Evolutionary conservation across 805 yeast genomes (phyloP).

Genomic region (Candida vartiovaarae): DNA sequence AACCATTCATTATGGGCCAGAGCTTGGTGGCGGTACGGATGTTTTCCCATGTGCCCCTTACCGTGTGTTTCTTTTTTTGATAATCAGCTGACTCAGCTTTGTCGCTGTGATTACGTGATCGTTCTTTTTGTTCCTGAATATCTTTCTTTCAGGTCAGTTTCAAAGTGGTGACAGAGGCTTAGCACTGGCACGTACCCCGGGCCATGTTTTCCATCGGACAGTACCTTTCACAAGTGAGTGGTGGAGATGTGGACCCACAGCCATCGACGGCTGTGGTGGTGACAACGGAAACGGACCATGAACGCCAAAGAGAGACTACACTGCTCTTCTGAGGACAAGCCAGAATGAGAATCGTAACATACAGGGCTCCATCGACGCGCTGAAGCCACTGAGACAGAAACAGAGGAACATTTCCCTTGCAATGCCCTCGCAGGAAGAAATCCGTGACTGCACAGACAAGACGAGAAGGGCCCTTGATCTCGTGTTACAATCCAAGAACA

Average conservation of each 20-base stretch:
- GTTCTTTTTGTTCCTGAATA: too few species aligned
- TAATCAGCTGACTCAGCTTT: too few species aligned
- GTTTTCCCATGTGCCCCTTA: too few species aligned
- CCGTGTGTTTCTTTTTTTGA: too few species aligned
- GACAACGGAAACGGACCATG: neutral
- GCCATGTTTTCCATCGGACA: constrained; percentile 19
- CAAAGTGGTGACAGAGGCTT: too few species aligned
- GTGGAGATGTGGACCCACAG: neutral
- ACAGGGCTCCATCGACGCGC: constrained; percentile 46
- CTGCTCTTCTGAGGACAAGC: constrained; percentile 16
- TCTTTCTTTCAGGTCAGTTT: too few species aligned
- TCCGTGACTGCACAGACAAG: constrained; percentile 39
- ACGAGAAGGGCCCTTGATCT: constrained; percentile 52
- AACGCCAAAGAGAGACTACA: constrained; percentile 12
- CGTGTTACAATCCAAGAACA: constrained; percentile 36
- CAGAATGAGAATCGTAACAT: constrained; percentile 14
- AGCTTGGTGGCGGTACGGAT: too few species aligned
- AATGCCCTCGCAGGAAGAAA: constrained; percentile 39
- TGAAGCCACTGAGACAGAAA: constrained; percentile 53
- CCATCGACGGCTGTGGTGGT: neutral
- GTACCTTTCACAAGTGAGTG: constrained; percentile 11
- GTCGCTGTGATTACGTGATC: too few species aligned
- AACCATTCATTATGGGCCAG: too few species aligned
- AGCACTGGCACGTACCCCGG: too few species aligned
- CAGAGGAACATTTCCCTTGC: constrained; percentile 33